Conservation (phyloP, 2,329 filamentous ascomycete genomes). For the Penicillium sp. region DNA sequence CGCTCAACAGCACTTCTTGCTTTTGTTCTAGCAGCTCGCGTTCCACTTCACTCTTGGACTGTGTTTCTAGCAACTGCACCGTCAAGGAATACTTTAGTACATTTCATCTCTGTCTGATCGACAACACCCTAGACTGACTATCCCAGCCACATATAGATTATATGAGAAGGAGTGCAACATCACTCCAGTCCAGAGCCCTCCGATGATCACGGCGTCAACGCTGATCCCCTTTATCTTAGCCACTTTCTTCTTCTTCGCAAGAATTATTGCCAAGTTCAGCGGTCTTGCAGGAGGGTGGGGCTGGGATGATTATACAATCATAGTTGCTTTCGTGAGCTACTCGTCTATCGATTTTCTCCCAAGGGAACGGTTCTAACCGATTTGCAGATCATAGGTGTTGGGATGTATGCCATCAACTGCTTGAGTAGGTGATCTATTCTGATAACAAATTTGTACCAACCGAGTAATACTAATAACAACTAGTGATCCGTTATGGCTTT, state of each 20-base stretch:
- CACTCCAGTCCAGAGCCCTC: slow-evolving; percentile 8
- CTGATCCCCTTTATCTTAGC: slow-evolving; percentile 21
- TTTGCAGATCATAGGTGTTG: slow-evolving; percentile 10
- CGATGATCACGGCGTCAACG: slow-evolving; percentile 3
- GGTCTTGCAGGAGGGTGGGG: slow-evolving; percentile 25
- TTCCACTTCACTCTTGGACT: slow-evolving; percentile 7
- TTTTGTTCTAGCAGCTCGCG: slow-evolving; percentile 13
- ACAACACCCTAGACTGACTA: neutral
- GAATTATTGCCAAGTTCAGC: slow-evolving; percentile 17
- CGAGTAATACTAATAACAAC: neutral
- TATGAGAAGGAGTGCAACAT: slow-evolving; percentile 19
- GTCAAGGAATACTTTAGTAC: slow-evolving; percentile 19
- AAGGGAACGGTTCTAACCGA: neutral
- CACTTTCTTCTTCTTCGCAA: slow-evolving; percentile 17
- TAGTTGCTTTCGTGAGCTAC: slow-evolving; percentile 20
- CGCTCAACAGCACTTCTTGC: slow-evolving; percentile 13
- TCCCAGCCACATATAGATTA: slow-evolving; percentile 15
- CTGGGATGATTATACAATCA: slow-evolving; percentile 25
- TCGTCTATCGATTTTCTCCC: neutral
- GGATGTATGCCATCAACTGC: slow-evolving; percentile 13
- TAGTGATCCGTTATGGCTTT: slow-evolving; percentile 21
- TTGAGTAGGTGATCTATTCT: slow-evolving; percentile 7
- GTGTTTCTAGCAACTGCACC: slow-evolving; percentile 15
- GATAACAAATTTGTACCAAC: too few species aligned
- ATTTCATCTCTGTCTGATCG: slow-evolving; percentile 4